Evolutionary conservation across 2,329 filamentous ascomycete species (phyloP), one percentile per base, ranked within the genome.

Genomic region (Fusarium siculi): DNA sequence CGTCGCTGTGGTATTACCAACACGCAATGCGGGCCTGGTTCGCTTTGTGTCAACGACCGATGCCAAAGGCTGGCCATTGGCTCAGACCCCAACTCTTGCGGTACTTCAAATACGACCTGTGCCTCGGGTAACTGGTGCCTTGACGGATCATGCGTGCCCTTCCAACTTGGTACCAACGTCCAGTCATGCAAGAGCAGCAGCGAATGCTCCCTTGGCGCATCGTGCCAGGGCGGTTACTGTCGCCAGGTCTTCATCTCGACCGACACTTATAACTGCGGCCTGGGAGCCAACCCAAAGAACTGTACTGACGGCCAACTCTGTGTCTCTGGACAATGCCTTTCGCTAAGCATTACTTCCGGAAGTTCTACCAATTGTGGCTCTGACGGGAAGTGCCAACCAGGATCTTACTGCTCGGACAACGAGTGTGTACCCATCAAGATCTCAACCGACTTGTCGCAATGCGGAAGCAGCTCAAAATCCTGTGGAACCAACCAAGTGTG

Each of bases 111-210:
- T 9, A 56, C 50, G 37, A 44, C 63, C 19, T 75, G 73, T 59
- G 56, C 28, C 3, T 52, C 73, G 4, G 73, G 73, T 5, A 76
- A 62, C 32, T 75, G 73, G 73, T 75, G 73, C 8, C 71, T 75
- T 12, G 74, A 75, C 10, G 73, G 68, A 4, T 54, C 23, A 15
- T 75, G 73, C 4, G 56, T 68, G 4, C 73, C 73, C 0, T 74
- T 76, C 12, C 34, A 53, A 8, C 30, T 75, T 1, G 73, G 73
- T 15, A 75, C 73, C n/a, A 75, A 72, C 4, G 55, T 63, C 5
- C 68, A 75, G 42, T 36, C 68, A 9, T 74, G 72, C 25, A 70
- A 53, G 37, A 57, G 23, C n/a, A 59, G 49, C 15, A 49, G 42
- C 9, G 47, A 70, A 12, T 74, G 72, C 19, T 47, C 72, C 4